Evolutionary conservation across 768 basidiomycete genomes (phyloP).

Genomic region (Cytidiella melzeri): DNA sequence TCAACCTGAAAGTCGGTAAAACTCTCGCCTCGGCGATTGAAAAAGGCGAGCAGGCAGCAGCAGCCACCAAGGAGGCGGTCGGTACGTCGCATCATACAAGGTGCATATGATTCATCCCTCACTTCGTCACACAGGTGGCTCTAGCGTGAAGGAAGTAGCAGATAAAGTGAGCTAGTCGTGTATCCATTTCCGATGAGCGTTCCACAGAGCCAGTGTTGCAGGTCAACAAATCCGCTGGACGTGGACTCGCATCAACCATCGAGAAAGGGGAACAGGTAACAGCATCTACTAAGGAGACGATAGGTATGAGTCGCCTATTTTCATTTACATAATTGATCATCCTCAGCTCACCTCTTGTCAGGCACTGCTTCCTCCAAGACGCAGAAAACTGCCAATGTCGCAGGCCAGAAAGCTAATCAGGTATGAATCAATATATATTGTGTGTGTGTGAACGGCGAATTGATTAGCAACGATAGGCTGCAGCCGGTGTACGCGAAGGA

Average conservation of each 20-base stretch:
- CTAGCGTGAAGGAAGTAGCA: slow-evolving; percentile 6
- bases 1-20: slow-evolving; percentile 34
- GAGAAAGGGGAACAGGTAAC: slow-evolving; percentile 36
- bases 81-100: slow-evolving; percentile 17
- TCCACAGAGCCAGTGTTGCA: too few relatives aligned
- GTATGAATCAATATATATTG: slow-evolving; percentile 18
- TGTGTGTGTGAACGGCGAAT: neutral
- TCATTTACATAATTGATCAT: neutral
- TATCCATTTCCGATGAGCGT: too few relatives aligned
- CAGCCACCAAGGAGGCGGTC: slow-evolving; percentile 31
- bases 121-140: neutral
- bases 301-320: slow-evolving; percentile 22
- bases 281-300: slow-evolving; percentile 31
- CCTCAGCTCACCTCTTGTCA: slow-evolving; percentile 10
- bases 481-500: slow-evolving; percentile 20
- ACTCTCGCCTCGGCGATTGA: slow-evolving; percentile 35
- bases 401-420: slow-evolving; percentile 35
- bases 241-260: slow-evolving; percentile 34
- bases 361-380: slow-evolving; percentile 33
- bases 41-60: slow-evolving; percentile 32
- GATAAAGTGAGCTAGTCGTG: slow-evolving; percentile 5
- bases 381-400: slow-evolving; percentile 27
- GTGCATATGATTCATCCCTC: neutral
- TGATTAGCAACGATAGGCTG: slow-evolving; percentile 12
- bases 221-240: slow-evolving; percentile 37